Base-by-base conservation (phyloP, 768 basidiomycete genomes). In the Fomitopsis pulvina region DNA sequence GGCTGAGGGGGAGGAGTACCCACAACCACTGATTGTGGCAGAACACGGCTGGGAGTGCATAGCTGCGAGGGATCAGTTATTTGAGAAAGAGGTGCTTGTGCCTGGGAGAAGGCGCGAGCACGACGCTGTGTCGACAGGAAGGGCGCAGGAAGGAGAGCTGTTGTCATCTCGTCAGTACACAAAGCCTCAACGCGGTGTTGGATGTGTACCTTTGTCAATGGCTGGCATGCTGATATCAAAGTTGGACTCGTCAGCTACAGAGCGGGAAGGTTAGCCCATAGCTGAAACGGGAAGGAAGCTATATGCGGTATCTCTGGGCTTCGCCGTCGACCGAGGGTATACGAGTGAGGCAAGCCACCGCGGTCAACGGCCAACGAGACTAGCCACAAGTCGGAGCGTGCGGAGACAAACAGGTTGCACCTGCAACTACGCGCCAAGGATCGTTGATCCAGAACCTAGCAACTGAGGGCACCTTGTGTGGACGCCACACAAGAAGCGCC, bases 1-100 rank as follows among this genome's bases (percentile, higher is more conserved):
- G 76, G 71, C 60, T 83, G 84, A 1, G 77, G 84, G n/a, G 85
- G 83, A 50, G 85, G 85, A 39, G 85, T 87, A 39, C 77, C 77
- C 65, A 75, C 65, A 27, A 63, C 41, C 28, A 45, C 76, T 53
- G 77, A 70, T 57, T 83, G 60, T 60, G 61, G 50, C 22, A 57
- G 42, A n/a, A 56, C 55, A 39, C 38, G 66, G 53, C 42, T 60
- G 47, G 55, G 69, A 40, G 54, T 63, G 41, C 40, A 61, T 32
- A 65, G 49, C 49, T 63, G 54, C 32, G 54, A 24, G 51, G 60
- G 57, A 44, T 65, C 55, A 11, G 60, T 28, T 41, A 63, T 60
- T n/a, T 60, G 65, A 11, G 59, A 26, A n/a, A 63, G 54, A 20
- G 61, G 61, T 38, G 72, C 71, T 50, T 74, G 77, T 14, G 82